Evolutionary conservation across 2,329 filamentous ascomycete species (phyloP), one percentile per base, ranked within the genome.

Genomic region (Trichophyton equinum): DNA sequence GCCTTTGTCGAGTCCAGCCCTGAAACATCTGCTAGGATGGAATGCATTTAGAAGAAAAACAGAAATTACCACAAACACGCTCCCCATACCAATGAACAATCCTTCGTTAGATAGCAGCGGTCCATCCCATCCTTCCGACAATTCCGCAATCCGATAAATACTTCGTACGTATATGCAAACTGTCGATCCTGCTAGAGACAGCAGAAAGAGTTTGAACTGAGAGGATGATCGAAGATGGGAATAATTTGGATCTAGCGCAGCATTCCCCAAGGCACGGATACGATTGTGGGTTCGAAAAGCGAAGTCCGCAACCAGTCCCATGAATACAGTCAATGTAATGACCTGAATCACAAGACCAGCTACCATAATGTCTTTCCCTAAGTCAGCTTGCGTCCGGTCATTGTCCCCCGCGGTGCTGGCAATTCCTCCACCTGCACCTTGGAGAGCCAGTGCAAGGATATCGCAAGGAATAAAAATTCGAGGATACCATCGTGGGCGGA

Each of bases 71-170:
- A 65, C 62, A 60, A 63, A 64, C 59, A 57, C 65, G 60, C 81
- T 80, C 75, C 85, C 83, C 59, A 85, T 78, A 4, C 73, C 79
- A 63, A 85, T 77, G 68, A 85, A 85, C 61, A 82, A 72, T 42
- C 73, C 74, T 72, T 85, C 76, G 42, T 80, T 71, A 38, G 68
- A 71, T 69, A 85, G 85, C 66, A 88, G 70, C 22, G 77, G 71
- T 0, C 85, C 84, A 2, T 68, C 71, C 81, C 84, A 89, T 0
- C 86, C 86, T 59, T 81, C 76, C 64, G 79, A 81, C 64, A 89
- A 73, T 77, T 89, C 85, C 0, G 81, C 82, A 22, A 87, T 81
- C 60, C 86, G 80, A 71, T 84, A 89, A 47, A 84, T 80, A 64
- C 81, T 84, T 7, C 86, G 77, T 67, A 82, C 81, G 63, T 88